These are phyloP conservation scores for Lactarius sanguifluus DNA, from an alignment of 768 basidiomycete species.

Conservation along the genomic window DNA sequence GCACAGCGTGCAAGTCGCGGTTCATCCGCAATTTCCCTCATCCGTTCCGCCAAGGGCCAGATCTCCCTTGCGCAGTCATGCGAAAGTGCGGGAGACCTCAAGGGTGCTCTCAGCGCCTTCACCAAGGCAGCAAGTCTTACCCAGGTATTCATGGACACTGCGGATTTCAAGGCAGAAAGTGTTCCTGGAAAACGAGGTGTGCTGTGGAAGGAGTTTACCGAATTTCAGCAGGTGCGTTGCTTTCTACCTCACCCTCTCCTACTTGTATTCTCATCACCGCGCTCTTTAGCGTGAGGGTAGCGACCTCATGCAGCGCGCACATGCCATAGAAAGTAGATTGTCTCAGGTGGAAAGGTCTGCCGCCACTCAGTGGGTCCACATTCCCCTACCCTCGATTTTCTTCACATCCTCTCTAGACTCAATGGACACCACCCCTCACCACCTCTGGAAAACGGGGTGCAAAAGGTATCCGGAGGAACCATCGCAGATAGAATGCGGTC, in stretches of 20 bases:
- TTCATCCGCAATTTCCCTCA: conserved; percentile 58
- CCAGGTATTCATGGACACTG: conserved; percentile 56
- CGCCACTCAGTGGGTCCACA: conserved; percentile 33
- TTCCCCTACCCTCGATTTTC: conserved; percentile 15
- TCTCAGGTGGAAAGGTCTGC: conserved; percentile 45
- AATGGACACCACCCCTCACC: conserved; percentile 26
- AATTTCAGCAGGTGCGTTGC: conserved; percentile 61
- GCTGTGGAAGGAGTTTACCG: conserved; percentile 60
- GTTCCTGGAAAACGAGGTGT: conserved; percentile 50
- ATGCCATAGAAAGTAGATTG: conserved; percentile 47
- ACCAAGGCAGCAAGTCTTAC: conserved; percentile 61
- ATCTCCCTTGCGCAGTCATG: conserved; percentile 49
- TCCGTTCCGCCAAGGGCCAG: conserved; percentile 62
- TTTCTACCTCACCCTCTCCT: not conserved
- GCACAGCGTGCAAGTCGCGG: conserved; percentile 56
- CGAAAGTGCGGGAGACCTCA: conserved; percentile 60
- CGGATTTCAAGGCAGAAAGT: conserved; percentile 55
- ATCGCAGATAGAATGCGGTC: conserved; percentile 83
- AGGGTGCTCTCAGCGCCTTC: conserved; percentile 57
- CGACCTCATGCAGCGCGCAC: conserved; percentile 42
- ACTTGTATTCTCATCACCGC: not conserved
- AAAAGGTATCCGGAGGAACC: conserved; percentile 52
- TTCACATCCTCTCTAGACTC: conserved; percentile 19
- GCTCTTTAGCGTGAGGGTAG: conserved; percentile 39
- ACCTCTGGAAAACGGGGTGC: conserved; percentile 25